Base-by-base conservation (phyloP, 1,284 basidiomycete species). In the Apiotrichum gracile region DNA sequence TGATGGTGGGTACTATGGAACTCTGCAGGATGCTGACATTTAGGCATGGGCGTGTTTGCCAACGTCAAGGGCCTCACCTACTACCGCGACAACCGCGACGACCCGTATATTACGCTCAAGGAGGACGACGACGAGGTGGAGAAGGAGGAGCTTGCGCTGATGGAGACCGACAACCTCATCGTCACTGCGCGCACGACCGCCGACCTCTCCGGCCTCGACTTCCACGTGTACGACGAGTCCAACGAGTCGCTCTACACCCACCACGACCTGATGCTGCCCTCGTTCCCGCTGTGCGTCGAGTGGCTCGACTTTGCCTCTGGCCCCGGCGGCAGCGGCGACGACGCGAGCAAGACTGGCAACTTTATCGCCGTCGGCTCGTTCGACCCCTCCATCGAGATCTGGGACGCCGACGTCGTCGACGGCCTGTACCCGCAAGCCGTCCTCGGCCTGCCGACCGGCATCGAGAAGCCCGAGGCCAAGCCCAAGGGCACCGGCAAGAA, bases 371-470 rank as follows among this genome's bases (percentile, higher is more conserved):
- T 98, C 16, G 94, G 93, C 12, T 94, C 92, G 4, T 85, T 98
- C 63, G 94, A 98, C 64, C 94, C 94, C 16, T 91, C 94, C 68
- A 97, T 99, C 64, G 96, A 99, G 75, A 92, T 99, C 63, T 98
- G 94, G 92, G 91, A 89, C 40, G 81, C 97, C 61, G 93, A 98
- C 70, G 81, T 87, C 24, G 82, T 98, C 49, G 96, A 98, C 67
- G 85, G 90, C 12, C 86, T 97, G 78, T 98, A 96, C 70, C 96
- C 96, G 0, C 84, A 88, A 61, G 85, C 87, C 54, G 85, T 99
- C 51, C 84, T 98, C 25, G 96, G 96, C 12, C 84, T 69, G 0
- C 62, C 68, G 4, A 69, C 70, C 8, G 63, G 89, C 39, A 86
- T 88, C 4, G 86, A 93, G 68, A 83, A 86, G 66, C 87, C 88